Percentiles rank a stretch among this genome's conserved stretches.
Evolutionary conservation across 2,329 filamentous ascomycete species (phyloP).

Genomic region (Penicillium janthinellum): DNA sequence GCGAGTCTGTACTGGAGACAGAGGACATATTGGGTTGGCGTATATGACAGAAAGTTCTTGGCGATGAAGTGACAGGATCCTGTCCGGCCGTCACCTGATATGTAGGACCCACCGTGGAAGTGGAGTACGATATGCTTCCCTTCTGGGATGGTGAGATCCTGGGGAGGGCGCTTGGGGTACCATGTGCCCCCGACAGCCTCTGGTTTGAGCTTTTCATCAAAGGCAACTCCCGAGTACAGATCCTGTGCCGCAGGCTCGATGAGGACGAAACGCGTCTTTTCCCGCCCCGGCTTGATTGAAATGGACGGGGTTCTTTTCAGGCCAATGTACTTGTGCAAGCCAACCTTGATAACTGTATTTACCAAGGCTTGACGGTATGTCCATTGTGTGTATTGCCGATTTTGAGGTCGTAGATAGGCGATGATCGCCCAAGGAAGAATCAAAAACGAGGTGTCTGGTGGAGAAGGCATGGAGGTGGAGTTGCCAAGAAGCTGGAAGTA

Average conservation of each 20-base stretch:
- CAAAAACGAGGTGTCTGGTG: not conserved
- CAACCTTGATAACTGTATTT: not conserved
- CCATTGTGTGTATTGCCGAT: constrained; percentile 1
- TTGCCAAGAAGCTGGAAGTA: not conserved
- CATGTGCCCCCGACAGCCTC: not conserved
- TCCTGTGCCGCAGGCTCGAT: not conserved
- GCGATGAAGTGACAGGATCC: constrained; percentile 17
- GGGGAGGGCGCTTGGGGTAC: not conserved
- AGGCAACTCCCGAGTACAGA: not conserved
- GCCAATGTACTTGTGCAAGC: not conserved
- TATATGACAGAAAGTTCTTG: constrained; percentile 16
- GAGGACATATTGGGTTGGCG: constrained; percentile 7
- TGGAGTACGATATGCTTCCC: constrained; percentile 19
- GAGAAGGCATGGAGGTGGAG: not conserved
- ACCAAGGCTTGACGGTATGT: constrained; percentile 2
- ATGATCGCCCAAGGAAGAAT: not conserved
- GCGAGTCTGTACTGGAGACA: constrained; percentile 27
- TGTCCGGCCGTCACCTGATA: constrained; percentile 21
- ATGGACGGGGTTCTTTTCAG: not conserved
- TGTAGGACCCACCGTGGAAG: constrained; percentile 24
- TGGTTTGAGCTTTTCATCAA: not conserved
- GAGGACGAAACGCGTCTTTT: constrained; percentile 1
- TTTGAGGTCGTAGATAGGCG: not conserved
- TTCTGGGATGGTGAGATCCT: constrained; percentile 4
- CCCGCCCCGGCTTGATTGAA: not conserved